phyloP scores from a whole-genome alignment of 352 stramenopile genomes.

The Globisporangium alternatum region DNA sequence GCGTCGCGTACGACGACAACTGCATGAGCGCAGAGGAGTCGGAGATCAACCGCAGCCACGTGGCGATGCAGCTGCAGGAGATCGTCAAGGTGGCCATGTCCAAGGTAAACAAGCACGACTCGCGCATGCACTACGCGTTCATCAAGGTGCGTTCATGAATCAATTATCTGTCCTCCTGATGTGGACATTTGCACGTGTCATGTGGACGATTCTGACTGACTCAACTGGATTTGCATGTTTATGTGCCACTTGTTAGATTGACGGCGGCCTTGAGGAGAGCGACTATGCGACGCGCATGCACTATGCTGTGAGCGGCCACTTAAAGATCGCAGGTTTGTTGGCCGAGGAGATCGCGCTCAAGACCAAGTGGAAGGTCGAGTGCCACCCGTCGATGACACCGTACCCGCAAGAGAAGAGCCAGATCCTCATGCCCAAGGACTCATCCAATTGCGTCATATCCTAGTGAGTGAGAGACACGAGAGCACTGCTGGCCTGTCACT shows the following conservation, averaged over 20 bases:
- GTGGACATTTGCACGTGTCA: background rate
- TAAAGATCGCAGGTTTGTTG: conserved; percentile 78
- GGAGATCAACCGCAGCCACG: conserved; percentile 68
- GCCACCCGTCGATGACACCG: conserved; percentile 57
- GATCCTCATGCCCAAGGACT: conserved; percentile 67
- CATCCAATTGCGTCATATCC: conserved; percentile 19
- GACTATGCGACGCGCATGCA: conserved; percentile 84
- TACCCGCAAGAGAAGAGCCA: conserved; percentile 79
- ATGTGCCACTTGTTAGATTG: conserved; percentile 32
- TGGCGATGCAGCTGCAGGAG: conserved; percentile 80
- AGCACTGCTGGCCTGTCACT: no score
- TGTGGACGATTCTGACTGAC: background rate
- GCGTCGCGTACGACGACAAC: conserved; percentile 80
- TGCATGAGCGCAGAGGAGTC: conserved; percentile 80
- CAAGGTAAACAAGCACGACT: conserved; percentile 70
- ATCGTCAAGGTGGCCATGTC: conserved; percentile 86
- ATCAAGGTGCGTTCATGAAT: conserved; percentile 46
- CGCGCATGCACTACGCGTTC: conserved; percentile 80
- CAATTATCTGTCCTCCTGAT: background rate
- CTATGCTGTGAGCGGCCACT: conserved; percentile 77
- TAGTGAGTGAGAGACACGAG: background rate
- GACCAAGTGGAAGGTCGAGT: conserved; percentile 60
- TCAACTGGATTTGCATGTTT: background rate
- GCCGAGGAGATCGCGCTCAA: conserved; percentile 67
- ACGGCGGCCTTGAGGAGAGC: conserved; percentile 52